phyloP scores from a whole-genome alignment of 495 filamentous ascomycete species.

The Penicillium cinerascens region DNA sequence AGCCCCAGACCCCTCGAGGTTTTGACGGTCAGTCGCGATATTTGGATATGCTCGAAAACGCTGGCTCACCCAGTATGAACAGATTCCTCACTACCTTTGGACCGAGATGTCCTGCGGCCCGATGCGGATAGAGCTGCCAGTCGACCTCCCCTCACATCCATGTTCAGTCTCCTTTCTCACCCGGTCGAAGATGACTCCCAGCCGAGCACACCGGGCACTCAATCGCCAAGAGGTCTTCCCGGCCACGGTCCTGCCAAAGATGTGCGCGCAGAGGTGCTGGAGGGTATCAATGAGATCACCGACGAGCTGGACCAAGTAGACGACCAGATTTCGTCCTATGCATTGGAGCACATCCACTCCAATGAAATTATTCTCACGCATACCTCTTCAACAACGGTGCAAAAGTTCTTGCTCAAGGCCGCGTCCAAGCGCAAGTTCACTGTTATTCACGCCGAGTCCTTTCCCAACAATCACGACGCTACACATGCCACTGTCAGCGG shows the following conservation, averaged over 20 bases:
- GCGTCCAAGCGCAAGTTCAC: constrained; percentile 84
- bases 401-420: constrained; percentile 81
- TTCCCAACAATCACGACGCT: constrained; percentile 62
- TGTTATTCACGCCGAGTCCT: constrained; percentile 72
- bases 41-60: constrained; percentile 7
- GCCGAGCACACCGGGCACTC: constrained; percentile 43
- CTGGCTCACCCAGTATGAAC: constrained; percentile 12
- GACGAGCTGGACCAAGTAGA: constrained; percentile 87
- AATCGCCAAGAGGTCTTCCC: constrained; percentile 38
- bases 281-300: constrained; percentile 85
- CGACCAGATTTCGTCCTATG: constrained; percentile 81
- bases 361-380: constrained; percentile 87
- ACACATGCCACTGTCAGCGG: constrained; percentile 59
- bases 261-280: constrained; percentile 81
- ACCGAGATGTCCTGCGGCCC: constrained; percentile 30
- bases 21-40: constrained; percentile 31
- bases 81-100: constrained; percentile 35
- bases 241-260: constrained; percentile 46
- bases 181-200: constrained; percentile 45
- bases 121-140: constrained; percentile 39
- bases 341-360: constrained; percentile 83
- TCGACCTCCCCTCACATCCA: constrained; percentile 62
- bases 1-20: constrained; percentile 47
- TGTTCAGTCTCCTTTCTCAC: constrained; percentile 79
- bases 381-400: constrained; percentile 74